Base-by-base conservation (phyloP, 495 filamentous ascomycete genomes). In the Gamarada debralockiae region DNA sequence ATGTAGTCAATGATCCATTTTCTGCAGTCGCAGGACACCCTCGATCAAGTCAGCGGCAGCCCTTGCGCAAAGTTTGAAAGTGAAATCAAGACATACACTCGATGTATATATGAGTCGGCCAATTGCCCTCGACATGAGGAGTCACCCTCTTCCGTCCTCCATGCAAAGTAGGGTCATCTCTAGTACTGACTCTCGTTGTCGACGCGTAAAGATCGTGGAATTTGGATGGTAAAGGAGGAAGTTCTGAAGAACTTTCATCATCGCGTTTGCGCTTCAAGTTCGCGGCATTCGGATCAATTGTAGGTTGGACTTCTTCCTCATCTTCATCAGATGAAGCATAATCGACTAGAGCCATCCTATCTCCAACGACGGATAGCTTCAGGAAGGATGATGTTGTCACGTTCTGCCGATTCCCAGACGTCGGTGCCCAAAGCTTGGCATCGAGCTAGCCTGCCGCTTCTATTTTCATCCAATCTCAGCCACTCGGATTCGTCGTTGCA, bases 161-260 rank as follows among this genome's bases (percentile, higher is more conserved):
- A 67, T 98, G 93, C 25, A 98, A 74, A 49, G 72, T 71, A 0
- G 93, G 92, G 57, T 95, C 85, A 68, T 98, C 93, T 53, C 70
- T 70, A 22, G 83, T 85, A 65, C 87, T 87, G 48, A 85, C 70
- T 34, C 91, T 80, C 46, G 84, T 80, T 38, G 81, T 79, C 3
- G 84, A 85, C n/a, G 90, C 85, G 72, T 97, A 97, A 53, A 96
- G 77, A 65, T 96, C 87, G 68, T 91, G 85, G 69, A 98, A 97
- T 39, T 80, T 68, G 15, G 83, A 63, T 13, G 93, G 90, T 12
- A 97, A 73, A 3, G 91, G 86, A n/a, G 93, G 93, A 0, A 96
- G 80, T 0, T 70, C 60, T 12, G 63, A 48, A n/a, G 52, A 34
- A 52, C 15, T 29, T 4, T 47, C 40, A 10, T 64, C 67, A 49